Conservation (phyloP, 139 green algal species). For the Tetradesmus obliquus region DNA sequence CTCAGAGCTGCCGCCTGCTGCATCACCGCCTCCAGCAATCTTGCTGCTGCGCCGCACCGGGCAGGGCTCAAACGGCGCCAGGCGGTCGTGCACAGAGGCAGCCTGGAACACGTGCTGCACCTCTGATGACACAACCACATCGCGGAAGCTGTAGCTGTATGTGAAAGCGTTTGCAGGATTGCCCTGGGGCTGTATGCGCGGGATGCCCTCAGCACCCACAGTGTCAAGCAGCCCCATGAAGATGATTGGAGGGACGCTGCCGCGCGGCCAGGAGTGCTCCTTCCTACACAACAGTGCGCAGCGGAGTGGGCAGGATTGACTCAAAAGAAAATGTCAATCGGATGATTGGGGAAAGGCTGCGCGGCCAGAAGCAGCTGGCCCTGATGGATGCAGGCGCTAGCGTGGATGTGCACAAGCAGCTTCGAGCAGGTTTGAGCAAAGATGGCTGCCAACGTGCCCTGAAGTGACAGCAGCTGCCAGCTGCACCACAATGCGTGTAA, state of each 20-base stretch:
- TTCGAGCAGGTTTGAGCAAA: no score
- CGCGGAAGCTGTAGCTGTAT: not conserved
- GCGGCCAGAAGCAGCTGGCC: no score
- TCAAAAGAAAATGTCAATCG: no score
- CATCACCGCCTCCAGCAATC: not conserved
- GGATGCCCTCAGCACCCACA: not conserved
- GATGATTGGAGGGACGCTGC: not conserved
- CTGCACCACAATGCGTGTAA: no score
- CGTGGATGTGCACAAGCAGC: no score
- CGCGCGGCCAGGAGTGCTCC: not conserved
- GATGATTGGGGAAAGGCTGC: no score
- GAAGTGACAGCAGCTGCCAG: no score
- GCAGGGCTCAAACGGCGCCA: not conserved
- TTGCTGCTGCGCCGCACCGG: not conserved
- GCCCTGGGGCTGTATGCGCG: not conserved
- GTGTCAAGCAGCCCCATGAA: constrained; percentile 13
- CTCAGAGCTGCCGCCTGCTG: not conserved
- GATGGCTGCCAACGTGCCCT: no score
- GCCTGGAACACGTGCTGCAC: constrained; percentile 15
- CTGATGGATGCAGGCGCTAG: no score
- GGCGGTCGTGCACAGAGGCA: not conserved
- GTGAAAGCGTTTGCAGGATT: not conserved
- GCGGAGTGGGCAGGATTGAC: no score
- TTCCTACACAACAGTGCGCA: not conserved
- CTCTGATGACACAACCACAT: not conserved